Evolutionary conservation across 805 yeast species (phyloP).

Genomic region (Isabelozyma pseudorhagii): DNA sequence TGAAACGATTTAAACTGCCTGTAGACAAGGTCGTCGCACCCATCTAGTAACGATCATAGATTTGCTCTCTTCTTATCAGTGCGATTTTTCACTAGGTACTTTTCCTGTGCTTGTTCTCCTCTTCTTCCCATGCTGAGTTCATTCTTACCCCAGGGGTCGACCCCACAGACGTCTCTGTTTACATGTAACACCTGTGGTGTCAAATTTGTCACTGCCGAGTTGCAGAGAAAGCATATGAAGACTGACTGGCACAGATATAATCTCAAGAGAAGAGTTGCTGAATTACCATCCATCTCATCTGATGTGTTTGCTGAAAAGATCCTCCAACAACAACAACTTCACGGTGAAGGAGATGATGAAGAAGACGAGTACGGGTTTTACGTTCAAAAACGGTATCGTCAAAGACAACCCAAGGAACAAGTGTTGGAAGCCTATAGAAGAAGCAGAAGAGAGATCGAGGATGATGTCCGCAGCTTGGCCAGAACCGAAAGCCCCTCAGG

Average conservation of each 20-base stretch:
- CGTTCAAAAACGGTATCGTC: constrained; percentile 17
- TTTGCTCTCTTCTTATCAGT: background rate
- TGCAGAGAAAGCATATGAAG: constrained; percentile 43
- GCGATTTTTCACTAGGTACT: background rate
- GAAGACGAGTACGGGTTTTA: constrained; percentile 59
- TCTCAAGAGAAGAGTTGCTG: constrained; percentile 43
- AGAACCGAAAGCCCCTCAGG: constrained; percentile 50
- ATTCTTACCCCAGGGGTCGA: constrained; percentile 19
- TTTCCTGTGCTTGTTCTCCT: background rate
- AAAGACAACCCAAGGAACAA: constrained; percentile 5
- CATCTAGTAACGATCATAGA: too few relatives aligned
- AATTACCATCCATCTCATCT: constrained; percentile 68
- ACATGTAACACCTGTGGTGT: constrained; percentile 42
- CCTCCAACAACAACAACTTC: constrained; percentile 16
- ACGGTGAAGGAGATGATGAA: constrained; percentile 14
- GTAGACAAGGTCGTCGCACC: too few relatives aligned
- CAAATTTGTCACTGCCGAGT: constrained; percentile 33
- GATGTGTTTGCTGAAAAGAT: constrained; percentile 72
- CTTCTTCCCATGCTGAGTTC: constrained; percentile 4
- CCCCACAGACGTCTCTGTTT: constrained; percentile 22
- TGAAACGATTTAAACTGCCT: too few relatives aligned
- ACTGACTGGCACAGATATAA: constrained; percentile 47
- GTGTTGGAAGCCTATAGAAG: constrained; percentile 10
- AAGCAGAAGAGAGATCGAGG: constrained; percentile 5
- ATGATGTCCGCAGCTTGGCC: constrained; percentile 2